Percentiles rank a stretch among this genome's conserved stretches.
Evolutionary conservation across 768 basidiomycete genomes (phyloP).

Genomic region (Psilocybe subaeruginosa): DNA sequence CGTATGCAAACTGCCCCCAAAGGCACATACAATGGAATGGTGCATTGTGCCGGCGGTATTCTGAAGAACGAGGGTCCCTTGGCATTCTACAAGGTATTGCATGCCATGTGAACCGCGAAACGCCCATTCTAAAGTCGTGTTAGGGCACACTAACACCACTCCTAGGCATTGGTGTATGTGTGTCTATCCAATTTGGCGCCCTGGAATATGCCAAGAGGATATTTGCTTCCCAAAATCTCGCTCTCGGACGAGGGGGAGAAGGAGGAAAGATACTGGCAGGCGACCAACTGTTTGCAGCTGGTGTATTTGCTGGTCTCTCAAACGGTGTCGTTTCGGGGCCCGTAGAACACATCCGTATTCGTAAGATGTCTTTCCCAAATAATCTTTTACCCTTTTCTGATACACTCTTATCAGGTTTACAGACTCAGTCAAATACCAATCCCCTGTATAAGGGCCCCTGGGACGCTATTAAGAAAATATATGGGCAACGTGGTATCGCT

Average conservation of each 20-base stretch:
- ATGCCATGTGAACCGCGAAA: not conserved
- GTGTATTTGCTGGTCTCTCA: constrained; percentile 84
- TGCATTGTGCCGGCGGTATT: constrained; percentile 90
- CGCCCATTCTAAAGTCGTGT: constrained; percentile 2
- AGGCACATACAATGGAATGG: constrained; percentile 87
- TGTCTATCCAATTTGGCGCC: constrained; percentile 94
- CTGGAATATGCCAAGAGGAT: constrained; percentile 84
- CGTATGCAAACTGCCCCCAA: constrained; percentile 93
- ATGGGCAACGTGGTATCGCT: constrained; percentile 68
- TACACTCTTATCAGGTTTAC: constrained; percentile 60
- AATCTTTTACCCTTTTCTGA: constrained; percentile 1
- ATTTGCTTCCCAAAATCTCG: constrained; percentile 67
- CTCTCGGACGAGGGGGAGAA: constrained; percentile 61
- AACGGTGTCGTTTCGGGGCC: constrained; percentile 95
- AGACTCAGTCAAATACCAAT: constrained; percentile 85
- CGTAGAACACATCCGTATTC: constrained; percentile 97
- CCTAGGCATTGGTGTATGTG: constrained; percentile 91
- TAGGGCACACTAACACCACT: constrained; percentile 92
- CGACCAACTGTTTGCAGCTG: constrained; percentile 73
- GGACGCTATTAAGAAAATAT: constrained; percentile 89
- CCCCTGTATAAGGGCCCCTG: constrained; percentile 81
- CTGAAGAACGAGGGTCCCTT: constrained; percentile 89
- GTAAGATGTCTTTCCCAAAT: constrained; percentile 44
- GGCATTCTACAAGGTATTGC: constrained; percentile 89
- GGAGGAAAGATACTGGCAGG: constrained; percentile 62